phyloP scores from a whole-genome alignment of 2,329 filamentous ascomycete genomes.

The Phaeophleospora eucalypticola region DNA sequence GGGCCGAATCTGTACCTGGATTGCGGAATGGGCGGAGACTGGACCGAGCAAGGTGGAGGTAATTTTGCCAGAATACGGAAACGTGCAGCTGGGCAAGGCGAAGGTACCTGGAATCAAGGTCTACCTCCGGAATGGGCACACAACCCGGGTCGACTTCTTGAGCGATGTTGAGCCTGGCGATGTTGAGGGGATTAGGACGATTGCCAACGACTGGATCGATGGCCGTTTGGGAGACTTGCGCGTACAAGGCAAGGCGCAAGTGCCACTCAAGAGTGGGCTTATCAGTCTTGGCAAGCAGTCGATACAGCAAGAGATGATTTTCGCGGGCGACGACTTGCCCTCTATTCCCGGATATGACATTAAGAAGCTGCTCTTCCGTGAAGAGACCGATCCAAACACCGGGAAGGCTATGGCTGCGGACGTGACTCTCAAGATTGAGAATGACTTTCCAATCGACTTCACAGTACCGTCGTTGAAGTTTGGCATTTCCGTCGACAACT shows the following conservation, averaged over 20 bases:
- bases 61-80: conserved; percentile 76
- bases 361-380: conserved; percentile 71
- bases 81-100: conserved; percentile 73
- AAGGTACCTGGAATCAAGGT: conserved; percentile 70
- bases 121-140: conserved; percentile 71
- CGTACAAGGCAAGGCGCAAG: conserved; percentile 67
- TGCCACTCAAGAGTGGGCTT: conserved; percentile 74
- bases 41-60: conserved; percentile 69
- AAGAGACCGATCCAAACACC: conserved; percentile 53
- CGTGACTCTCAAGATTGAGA: conserved; percentile 66
- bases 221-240: conserved; percentile 68
- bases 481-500: conserved; percentile 79
- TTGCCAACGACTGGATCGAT: conserved; percentile 85
- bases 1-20: conserved; percentile 73
- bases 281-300: conserved; percentile 73
- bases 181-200: conserved; percentile 67
- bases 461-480: conserved; percentile 77
- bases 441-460: conserved; percentile 74
- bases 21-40: conserved; percentile 72
- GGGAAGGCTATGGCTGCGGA: conserved; percentile 72
- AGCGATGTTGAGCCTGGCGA: conserved; percentile 73
- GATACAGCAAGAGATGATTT: conserved; percentile 68
- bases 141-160: conserved; percentile 73
- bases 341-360: conserved; percentile 78
- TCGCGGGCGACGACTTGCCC: conserved; percentile 71